A percentile compares a stretch with the other conserved stretches of the same genome.
phyloP scores from a whole-genome alignment of 805 yeast genomes.

The Yarrowia deformans region DNA sequence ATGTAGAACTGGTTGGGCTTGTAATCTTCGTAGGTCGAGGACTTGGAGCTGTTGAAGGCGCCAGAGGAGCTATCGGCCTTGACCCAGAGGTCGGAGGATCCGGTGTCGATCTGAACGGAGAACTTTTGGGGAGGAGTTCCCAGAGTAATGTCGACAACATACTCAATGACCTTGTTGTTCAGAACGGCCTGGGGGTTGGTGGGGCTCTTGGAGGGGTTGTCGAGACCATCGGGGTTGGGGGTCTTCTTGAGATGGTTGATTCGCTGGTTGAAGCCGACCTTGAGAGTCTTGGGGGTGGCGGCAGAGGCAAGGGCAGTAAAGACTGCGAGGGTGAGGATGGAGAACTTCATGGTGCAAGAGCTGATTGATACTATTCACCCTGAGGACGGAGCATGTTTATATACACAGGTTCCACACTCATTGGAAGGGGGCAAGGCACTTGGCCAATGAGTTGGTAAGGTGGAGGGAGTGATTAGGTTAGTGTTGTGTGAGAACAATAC shows the following conservation, averaged over 20 bases:
- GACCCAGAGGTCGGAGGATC: constrained; percentile 74
- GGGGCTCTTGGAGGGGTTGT: background rate
- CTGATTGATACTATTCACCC: background rate
- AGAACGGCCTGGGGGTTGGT: background rate
- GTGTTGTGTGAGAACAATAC: too few relatives aligned
- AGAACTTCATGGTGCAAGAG: constrained; percentile 13
- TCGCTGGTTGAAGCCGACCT: constrained; percentile 7
- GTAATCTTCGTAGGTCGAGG: constrained; percentile 44
- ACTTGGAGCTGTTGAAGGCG: constrained; percentile 32
- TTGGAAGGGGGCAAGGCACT: too few relatives aligned
- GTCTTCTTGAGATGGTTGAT: constrained; percentile 1
- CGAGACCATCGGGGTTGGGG: background rate
- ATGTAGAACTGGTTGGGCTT: constrained; percentile 44
- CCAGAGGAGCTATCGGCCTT: constrained; percentile 31
- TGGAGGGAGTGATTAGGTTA: too few relatives aligned
- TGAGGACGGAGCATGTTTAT: background rate
- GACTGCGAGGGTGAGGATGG: constrained; percentile 2
- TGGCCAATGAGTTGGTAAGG: too few relatives aligned
- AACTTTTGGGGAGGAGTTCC: constrained; percentile 67
- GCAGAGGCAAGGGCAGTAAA: constrained; percentile 6
- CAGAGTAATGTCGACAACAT: constrained; percentile 46
- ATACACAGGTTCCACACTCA: background rate
- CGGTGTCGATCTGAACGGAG: constrained; percentile 67
- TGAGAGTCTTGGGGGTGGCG: constrained; percentile 7
- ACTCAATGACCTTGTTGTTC: constrained; percentile 4